phyloP scores from a whole-genome alignment of 2,329 filamentous ascomycete genomes.

The Sporothrix curviconia region DNA sequence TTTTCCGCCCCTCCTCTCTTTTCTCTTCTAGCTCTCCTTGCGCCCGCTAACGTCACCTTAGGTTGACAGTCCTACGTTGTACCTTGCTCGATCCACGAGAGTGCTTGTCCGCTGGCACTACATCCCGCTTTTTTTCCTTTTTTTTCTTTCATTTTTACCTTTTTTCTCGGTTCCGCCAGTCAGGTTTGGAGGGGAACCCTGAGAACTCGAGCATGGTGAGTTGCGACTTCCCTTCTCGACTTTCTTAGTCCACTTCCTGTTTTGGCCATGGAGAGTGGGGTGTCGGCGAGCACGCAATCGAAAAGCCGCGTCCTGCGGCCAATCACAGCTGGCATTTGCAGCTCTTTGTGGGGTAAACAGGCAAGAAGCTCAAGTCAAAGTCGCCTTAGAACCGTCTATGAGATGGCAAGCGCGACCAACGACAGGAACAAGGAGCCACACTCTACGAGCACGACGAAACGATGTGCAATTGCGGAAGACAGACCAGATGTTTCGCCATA shows the following conservation, averaged over 20 bases:
- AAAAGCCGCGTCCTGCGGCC: neutral
- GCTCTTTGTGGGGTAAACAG: constrained; percentile 1
- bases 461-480: constrained; percentile 8
- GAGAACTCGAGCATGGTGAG: constrained; percentile 2
- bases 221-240: neutral
- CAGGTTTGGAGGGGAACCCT: neutral
- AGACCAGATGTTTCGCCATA: constrained; percentile 8
- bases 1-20: neutral
- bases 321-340: constrained; percentile 5
- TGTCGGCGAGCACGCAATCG: constrained; percentile 15
- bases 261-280: constrained; percentile 11
- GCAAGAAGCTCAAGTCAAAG: constrained; percentile 6
- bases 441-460: neutral
- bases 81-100: neutral
- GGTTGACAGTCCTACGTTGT: neutral
- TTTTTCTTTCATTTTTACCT: neutral
- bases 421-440: no score
- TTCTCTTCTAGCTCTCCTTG: neutral
- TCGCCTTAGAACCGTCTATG: no score
- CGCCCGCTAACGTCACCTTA: neutral
- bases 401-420: no score
- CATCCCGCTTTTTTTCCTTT: neutral
- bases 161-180: neutral
- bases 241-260: constrained; percentile 11
- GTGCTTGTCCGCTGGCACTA: neutral